Evolutionary conservation across 805 yeast genomes (phyloP), one percentile per base, ranked within the genome.

Genomic region (Saccharomycopsis capsularis): DNA sequence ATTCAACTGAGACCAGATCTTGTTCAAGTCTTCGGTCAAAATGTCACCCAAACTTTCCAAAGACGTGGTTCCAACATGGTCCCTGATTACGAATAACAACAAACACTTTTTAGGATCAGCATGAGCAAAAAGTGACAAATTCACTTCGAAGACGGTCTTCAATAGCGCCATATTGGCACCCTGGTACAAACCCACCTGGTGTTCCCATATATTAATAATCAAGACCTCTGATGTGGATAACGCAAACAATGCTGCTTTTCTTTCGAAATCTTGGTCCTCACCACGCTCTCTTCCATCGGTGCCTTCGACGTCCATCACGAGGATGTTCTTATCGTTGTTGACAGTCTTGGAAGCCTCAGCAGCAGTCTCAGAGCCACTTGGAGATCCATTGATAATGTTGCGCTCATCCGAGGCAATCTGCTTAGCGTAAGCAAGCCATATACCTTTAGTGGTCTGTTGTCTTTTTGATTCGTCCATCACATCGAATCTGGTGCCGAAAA

Each of bases 301-400:
- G 43, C 99, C 99, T 67, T 93, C 99, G n/a, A 93, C 98, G 62
- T 93, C 99, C 75, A 93, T 76, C 2, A 93, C 95, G 53, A 87
- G 74, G 9, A 88, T 70, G 54, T 55, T 51, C 16, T 58, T 50
- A 38, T 59, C 59, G 4, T 54, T 43, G 3, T 48, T 45, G 3
- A 43, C 32, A 3, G 50, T 39, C 2, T 24, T 43, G 15, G 55
- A 56, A 7, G 42, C 36, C 4, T 48, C 52, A 1, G 47, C 34
- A 1, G 62, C 47, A 9, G 59, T 50, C 0, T 63, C 54, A 29
- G 19, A 16, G 13, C 42, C 45, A 29, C 55, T 49, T 5, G 47
- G 36, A 11, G 50, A 34, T 2, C 43, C 34, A 3, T 48, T 46
- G 4, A 41, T 44, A 2, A 57, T 55, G 11, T 56, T 54, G 3